Evolutionary conservation across 805 yeast species (phyloP), one percentile per base, ranked within the genome.

Genomic region (Sugiyamaella valdiviana): DNA sequence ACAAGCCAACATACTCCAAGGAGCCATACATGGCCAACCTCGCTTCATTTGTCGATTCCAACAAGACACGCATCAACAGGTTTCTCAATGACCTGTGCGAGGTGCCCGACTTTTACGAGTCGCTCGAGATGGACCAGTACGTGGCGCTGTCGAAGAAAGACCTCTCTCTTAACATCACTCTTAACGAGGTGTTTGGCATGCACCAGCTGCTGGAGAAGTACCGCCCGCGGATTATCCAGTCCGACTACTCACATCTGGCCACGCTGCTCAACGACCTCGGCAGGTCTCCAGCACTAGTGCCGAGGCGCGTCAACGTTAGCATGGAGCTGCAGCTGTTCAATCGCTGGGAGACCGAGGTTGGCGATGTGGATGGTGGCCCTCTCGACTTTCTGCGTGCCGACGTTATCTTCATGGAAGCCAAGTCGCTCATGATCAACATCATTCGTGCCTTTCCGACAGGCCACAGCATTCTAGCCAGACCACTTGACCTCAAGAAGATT

Each of bases 1-100:
- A 90, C 63, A 90, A 88, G 23, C 75, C 95, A 0, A 72, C 85
- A 3, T 71, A 74, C 5, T 65, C 82, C 19, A 67, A 83, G 43
- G 89, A 80, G 62, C 63, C 63, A 1, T 64, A 60, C 48, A 64
- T 64, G 60, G 59, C 54, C 1, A 47, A 52, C 15, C 45, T 64
- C 17, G 44, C 60, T 1, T 48, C 53, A 14, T 63, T 64, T 44
- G 53, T 65, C 14, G 62, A 59, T 20, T 52, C 49, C 15, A 62
- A 65, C 56, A 60, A 57, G 43, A 48, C 55, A 9, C 55, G 61
- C 10, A 59, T 68, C 49, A 59, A 59, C 45, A 38, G 42, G 29
- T 68, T 68, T 50, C 60, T 68, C 24, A 55, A 58, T 45, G 66
- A 60, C 15, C 51, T 68, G 36, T 68, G 71, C 47, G 67, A 67